Evolutionary conservation across 2,329 filamentous ascomycete genomes (phyloP).

Genomic region (Aaosphaeria arxii): DNA sequence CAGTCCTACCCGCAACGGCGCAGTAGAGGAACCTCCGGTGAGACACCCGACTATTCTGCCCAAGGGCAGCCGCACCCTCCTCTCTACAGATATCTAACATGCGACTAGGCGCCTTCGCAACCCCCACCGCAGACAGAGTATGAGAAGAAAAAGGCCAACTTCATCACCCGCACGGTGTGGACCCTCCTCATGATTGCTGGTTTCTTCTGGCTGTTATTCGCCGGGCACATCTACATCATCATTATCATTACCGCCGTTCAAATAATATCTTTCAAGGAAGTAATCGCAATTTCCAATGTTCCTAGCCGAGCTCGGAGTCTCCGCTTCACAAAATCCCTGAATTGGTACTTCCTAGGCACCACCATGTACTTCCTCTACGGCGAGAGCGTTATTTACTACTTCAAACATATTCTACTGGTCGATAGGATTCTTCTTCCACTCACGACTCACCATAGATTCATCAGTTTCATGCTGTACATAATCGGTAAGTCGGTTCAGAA

Average conservation of each 20-base stretch:
- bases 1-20: constrained; percentile 49
- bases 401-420: constrained; percentile 96
- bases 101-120: constrained; percentile 29
- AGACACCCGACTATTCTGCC: constrained; percentile 1
- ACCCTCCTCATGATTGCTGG: constrained; percentile 93
- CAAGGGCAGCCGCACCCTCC: neutral
- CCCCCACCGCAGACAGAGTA: constrained; percentile 64
- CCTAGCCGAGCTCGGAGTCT: constrained; percentile 87
- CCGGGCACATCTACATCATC: constrained; percentile 96
- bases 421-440: constrained; percentile 90
- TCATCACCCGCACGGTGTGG: constrained; percentile 96
- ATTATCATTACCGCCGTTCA: constrained; percentile 89
- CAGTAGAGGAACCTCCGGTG: constrained; percentile 15
- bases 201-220: constrained; percentile 91
- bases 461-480: constrained; percentile 97
- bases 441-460: constrained; percentile 96
- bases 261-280: constrained; percentile 98
- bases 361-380: constrained; percentile 99
- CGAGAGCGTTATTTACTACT: constrained; percentile 99
- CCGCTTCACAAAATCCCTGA: constrained; percentile 90
- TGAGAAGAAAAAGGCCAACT: constrained; percentile 98
- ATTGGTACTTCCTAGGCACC: constrained; percentile 98
- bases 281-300: constrained; percentile 95
- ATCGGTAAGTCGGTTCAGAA: constrained; percentile 64
- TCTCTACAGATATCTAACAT: constrained; percentile 13